Evolutionary conservation across 495 filamentous ascomycete genomes (phyloP), one percentile per base, ranked within the genome.

Genomic region (Sordaria brevicollis): DNA sequence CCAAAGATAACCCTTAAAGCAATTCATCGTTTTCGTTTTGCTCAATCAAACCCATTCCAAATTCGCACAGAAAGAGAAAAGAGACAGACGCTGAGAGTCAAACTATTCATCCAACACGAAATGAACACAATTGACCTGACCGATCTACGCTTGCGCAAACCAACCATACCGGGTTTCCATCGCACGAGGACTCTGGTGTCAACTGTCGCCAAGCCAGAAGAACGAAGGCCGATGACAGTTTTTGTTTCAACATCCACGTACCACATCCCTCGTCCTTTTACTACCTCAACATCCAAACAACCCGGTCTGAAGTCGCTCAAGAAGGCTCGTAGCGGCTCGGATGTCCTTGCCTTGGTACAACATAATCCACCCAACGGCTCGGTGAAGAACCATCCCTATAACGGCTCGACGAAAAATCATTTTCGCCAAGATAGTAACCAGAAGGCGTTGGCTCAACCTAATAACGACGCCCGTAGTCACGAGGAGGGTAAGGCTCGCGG

Each of bases 401-500:
- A 67, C 79, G 79, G 79, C 78, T 77, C n/a, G n/a, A n/a, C n/a
- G n/a, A n/a, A n/a, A n/a, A n/a, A n/a, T n/a, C n/a, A n/a, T n/a
- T n/a, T n/a, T n/a, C n/a, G n/a, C n/a, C n/a, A n/a, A n/a, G n/a
- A n/a, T n/a, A n/a, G 25, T 31, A 25, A 7, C 25, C 21, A 5
- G 2, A 9, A 62, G 49, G 2, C 13, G 25, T 3, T 31, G 11
- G 49, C 49, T 15, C 13, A 21, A 8, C 41, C 68, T 77, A 85
- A 74, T 83, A 83, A 41, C 81, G 81, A n/a, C 83, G 82, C 3
- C 81, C 81, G 67, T 84, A 83, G 19, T 84, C 82, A 13, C 81
- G 79, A 65, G 79, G 79, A 69, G 82, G 82, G 31, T 78, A 81
- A n/a, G 77, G 73, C 68, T 86, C 83, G 67, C 85, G 77, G 35